Percentiles rank a stretch among this genome's conserved stretches.
Conservation (phyloP, 2,329 filamentous ascomycete genomes). For the Coniochaeta ligniaria region DNA sequence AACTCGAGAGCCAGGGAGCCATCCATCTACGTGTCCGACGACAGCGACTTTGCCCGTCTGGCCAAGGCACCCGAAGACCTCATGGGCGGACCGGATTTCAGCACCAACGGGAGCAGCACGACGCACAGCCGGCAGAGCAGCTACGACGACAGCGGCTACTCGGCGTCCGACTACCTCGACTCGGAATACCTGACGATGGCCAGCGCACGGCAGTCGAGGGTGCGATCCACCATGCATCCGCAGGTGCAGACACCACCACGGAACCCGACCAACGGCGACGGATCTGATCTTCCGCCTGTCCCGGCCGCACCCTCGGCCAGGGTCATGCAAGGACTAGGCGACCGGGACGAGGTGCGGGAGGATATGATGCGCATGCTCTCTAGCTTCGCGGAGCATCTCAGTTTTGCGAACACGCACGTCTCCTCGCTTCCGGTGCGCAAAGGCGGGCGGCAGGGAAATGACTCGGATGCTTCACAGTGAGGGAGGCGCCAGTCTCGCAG, state of each 20-base stretch:
- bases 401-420: constrained; percentile 20
- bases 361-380: constrained; percentile 24
- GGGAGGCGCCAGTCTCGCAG: too few relatives aligned
- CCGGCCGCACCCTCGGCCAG: constrained; percentile 39
- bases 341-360: constrained; percentile 21
- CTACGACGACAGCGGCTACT: constrained; percentile 18
- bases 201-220: neutral
- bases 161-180: constrained; percentile 18
- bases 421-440: constrained; percentile 18
- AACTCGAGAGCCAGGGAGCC: constrained; percentile 34
- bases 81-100: constrained; percentile 15
- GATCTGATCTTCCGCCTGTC: constrained; percentile 24
- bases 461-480: neutral
- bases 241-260: neutral
- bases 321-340: constrained; percentile 34
- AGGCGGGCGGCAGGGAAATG: constrained; percentile 9
- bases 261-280: constrained; percentile 4
- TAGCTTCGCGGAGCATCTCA: constrained; percentile 25
- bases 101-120: constrained; percentile 8
- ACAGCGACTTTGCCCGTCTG: constrained; percentile 40
- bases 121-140: constrained; percentile 16
- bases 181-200: constrained; percentile 14
- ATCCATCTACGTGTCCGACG: constrained; percentile 55
- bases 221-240: neutral
- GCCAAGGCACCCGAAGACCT: constrained; percentile 13